Evolutionary conservation across 306 rosid species (phyloP), one percentile per base, ranked within the genome.

Genomic region (Nissolia schottii): DNA sequence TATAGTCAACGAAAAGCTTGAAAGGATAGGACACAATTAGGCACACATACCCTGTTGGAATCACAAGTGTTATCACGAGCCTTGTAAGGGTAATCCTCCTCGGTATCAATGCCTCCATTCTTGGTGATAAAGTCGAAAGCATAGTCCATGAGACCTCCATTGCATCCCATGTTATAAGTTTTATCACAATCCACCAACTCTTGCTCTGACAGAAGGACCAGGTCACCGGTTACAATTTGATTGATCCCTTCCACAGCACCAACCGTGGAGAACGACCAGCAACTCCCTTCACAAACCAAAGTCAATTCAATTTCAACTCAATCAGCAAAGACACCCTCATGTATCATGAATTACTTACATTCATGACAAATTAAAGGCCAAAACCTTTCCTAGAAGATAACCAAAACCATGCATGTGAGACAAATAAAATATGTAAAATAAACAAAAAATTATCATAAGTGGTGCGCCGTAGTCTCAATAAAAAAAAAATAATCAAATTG

Each of bases 131-230:
- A 94, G 0, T 91, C 79, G 38, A 86, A 94, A 37, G 91, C 98
- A 66, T 94, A 54, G 67, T 94, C 98, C 97, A 94, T 94, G 5
- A 94, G 96, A 19, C 97, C 98, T 13, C 98, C 97, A 76, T 94
- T 87, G 85, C 98, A 94, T 23, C 98, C 97, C 85, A 78, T 78
- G 90, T 94, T 91, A 51, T 67, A 91, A 16, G 79, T 23, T 22
- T 0, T 86, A 13, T 94, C 98, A 74, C 97, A 94, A 48, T 94
- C 97, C 19, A 94, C 97, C 69, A 94, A 72, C 60, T 94, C 98
- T 77, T 94, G 98, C 73, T 94, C 97, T 0, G 97, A 94, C 7
- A 94, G 62, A 29, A 92, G 37, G 64, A 84, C 62, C 3, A 88
- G 58, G 6, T 94, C 87, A 3, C 92, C 90, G 0, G 98, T 89